Evolutionary conservation across 176 grass and related monocot species (phyloP).

Genomic region (Musa itinerans): DNA sequence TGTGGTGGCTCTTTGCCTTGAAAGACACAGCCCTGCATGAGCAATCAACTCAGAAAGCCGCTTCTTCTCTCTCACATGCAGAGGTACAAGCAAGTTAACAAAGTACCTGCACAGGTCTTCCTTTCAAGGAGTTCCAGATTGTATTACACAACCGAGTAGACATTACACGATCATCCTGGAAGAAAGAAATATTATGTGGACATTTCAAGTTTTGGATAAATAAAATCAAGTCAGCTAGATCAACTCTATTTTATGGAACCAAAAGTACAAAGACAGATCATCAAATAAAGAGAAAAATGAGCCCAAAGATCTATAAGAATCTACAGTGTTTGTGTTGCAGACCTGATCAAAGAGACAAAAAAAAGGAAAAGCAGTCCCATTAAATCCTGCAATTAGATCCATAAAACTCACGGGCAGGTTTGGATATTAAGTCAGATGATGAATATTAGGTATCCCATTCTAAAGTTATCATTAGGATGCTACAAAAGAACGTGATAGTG

Average conservation of each 20-base stretch:
- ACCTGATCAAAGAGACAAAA: background rate
- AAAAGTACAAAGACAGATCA: background rate
- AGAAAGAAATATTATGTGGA: background rate
- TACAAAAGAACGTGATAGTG: too few relatives aligned
- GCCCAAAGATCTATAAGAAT: background rate
- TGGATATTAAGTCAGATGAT: background rate
- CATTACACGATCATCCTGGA: slow-evolving; percentile 63
- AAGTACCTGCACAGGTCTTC: slow-evolving; percentile 73
- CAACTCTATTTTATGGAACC: background rate
- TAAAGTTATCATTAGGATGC: background rate
- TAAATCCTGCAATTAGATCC: background rate
- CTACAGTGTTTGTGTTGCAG: background rate
- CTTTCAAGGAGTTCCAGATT: slow-evolving; percentile 89
- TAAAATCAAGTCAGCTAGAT: background rate
- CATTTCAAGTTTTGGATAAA: background rate
- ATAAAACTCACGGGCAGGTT: background rate
- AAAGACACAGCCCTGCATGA: slow-evolving; percentile 64
- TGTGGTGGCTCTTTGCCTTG: slow-evolving; percentile 96
- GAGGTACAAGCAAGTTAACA: background rate
- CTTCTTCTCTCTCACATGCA: background rate
- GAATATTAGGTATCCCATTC: background rate
- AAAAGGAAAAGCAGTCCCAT: background rate
- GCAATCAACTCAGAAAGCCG: slow-evolving; percentile 17
- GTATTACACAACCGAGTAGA: slow-evolving; percentile 57
- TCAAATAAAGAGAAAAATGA: background rate